Evolutionary conservation across 179 eudicot species (phyloP).

Genomic region (Heliamphora pulchella): DNA sequence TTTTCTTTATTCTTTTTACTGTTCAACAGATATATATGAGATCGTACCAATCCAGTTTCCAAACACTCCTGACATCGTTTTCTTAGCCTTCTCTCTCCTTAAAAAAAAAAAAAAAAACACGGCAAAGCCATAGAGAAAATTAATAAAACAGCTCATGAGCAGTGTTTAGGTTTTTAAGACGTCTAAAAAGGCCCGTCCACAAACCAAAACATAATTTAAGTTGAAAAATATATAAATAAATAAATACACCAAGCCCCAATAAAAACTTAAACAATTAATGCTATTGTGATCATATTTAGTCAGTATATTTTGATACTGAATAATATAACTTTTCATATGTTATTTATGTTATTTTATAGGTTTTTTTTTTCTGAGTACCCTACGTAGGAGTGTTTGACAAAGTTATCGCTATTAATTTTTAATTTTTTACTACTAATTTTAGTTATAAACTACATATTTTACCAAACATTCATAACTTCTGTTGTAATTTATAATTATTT

Average conservation of each 20-base stretch:
- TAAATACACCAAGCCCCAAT: constrained; percentile 15
- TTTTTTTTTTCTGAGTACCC: no score
- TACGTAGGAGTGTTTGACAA: no score
- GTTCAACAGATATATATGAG: constrained; percentile 20
- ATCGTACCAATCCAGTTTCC: constrained; percentile 20
- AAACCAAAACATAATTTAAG: constrained; percentile 9
- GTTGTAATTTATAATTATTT: no score
- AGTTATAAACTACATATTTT: no score
- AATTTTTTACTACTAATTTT: no score
- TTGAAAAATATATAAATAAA: not conserved
- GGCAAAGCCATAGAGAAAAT: not conserved
- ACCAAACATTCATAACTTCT: no score
- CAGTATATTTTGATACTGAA: no score
- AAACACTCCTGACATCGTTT: constrained; percentile 15
- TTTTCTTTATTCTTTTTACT: not conserved
- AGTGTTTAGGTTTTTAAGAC: constrained; percentile 23
- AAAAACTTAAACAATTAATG: constrained; percentile 7
- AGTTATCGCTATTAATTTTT: no score
- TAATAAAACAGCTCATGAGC: constrained; percentile 31
- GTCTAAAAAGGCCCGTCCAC: constrained; percentile 35
- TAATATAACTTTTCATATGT: no score
- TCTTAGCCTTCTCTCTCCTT: not conserved
- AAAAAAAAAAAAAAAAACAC: not conserved
- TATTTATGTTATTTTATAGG: no score
- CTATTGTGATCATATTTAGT: no score